These are phyloP conservation scores for Rhizoclosmatium globosum DNA, from an alignment of 192 early-diverging fungal genomes.

Conservation along the genomic window DNA sequence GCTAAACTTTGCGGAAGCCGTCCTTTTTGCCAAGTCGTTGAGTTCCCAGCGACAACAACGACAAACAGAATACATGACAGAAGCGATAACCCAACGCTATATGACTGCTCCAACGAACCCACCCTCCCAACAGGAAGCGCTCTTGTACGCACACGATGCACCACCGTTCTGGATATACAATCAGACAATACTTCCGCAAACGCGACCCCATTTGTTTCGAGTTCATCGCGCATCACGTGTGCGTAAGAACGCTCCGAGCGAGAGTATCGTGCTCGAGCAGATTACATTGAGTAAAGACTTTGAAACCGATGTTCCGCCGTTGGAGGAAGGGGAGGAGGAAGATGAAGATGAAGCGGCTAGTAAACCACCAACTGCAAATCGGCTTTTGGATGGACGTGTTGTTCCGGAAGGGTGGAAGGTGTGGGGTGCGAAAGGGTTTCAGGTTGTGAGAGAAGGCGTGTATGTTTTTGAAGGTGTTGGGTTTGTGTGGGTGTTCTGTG, in stretches of 20 bases:
- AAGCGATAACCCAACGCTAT: neutral
- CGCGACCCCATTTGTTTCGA: conserved; percentile 18
- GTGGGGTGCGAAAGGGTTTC: neutral
- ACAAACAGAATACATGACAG: neutral
- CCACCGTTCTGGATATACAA: neutral
- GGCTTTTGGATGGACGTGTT: neutral
- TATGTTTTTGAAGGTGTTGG: conserved; percentile 26
- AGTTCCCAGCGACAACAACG: neutral
- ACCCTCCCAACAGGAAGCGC: neutral
- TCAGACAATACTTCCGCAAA: neutral
- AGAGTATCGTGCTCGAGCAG: conserved; percentile 19
- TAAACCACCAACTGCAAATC: conserved; percentile 23
- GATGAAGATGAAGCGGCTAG: conserved; percentile 11
- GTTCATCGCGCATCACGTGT: conserved; percentile 6
- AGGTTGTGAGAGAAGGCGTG: conserved; percentile 6
- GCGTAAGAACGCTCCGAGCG: neutral
- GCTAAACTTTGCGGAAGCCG: conserved; percentile 4
- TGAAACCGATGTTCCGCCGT: conserved; percentile 6
- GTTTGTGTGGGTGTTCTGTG: conserved; percentile 19
- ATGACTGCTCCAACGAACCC: neutral
- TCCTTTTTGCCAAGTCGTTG: neutral
- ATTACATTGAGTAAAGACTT: conserved; percentile 5
- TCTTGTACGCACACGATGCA: neutral
- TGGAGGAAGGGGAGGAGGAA: neutral
- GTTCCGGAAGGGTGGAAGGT: conserved; percentile 9